These are phyloP conservation scores for Vitis vinifera DNA, from an alignment of 164 flowering plant genomes.

Conservation along the genomic window ASM3070453v1 NC_081815.1:6914501-6915000, in stretches of 20 bases:
- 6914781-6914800: slow-evolving; percentile 30
- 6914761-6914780: slow-evolving; percentile 39
- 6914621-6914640: slow-evolving; percentile 16
- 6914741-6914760: slow-evolving; percentile 46
- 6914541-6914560: background rate
- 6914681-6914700: slow-evolving; percentile 17
- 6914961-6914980: slow-evolving; percentile 30
- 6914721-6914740: slow-evolving; percentile 26
- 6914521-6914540: background rate
- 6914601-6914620: background rate
- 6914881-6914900: background rate
- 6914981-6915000: slow-evolving; percentile 14
- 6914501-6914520: slow-evolving; percentile 6
- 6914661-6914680: slow-evolving; percentile 19
- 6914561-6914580: slow-evolving; percentile 9
- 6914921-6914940: slow-evolving; percentile 15
- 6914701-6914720: slow-evolving; percentile 52
- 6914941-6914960: slow-evolving; percentile 47
- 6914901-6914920: background rate
- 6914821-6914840: slow-evolving; percentile 80
- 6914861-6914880: slow-evolving; percentile 1
- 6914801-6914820: slow-evolving; percentile 15
- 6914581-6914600: slow-evolving; percentile 12
- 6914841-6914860: slow-evolving; percentile 18
- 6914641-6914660: slow-evolving; percentile 13